These are phyloP conservation scores for Pyrus bretschneideri DNA, from an alignment of 306 rosid species.

Conservation along the genomic window DNA sequence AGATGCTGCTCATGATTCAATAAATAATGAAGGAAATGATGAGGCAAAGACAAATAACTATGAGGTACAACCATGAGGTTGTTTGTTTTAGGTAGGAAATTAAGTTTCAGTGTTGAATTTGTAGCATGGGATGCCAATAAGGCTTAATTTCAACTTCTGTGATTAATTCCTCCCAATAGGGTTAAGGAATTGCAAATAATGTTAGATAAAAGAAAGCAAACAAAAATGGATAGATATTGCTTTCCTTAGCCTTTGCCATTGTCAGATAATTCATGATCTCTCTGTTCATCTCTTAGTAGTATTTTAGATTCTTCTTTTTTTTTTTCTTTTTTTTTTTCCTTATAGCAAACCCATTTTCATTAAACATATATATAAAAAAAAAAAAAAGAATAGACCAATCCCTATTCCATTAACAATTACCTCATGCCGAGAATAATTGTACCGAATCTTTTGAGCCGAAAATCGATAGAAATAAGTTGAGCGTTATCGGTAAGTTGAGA, in stretches of 20 bases:
- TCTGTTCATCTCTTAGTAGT: background rate
- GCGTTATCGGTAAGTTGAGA: too few relatives aligned
- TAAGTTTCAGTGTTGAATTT: background rate
- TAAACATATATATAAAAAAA: too few relatives aligned
- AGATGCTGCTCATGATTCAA: background rate
- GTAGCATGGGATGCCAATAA: background rate
- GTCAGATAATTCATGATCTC: background rate
- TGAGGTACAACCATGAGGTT: background rate
- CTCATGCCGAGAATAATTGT: too few relatives aligned
- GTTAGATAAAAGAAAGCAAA: background rate
- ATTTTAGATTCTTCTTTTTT: background rate
- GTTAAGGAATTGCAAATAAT: background rate
- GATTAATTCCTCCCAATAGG: background rate
- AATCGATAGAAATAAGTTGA: too few relatives aligned
- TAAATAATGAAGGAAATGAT: background rate
- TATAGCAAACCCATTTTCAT: too few relatives aligned
- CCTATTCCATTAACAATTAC: too few relatives aligned
- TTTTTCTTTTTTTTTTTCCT: background rate
- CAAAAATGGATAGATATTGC: background rate
- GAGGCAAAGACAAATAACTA: background rate
- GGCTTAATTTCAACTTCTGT: background rate
- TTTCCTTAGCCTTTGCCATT: background rate
- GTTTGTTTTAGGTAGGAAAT: conserved; percentile 2
- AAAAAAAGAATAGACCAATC: too few relatives aligned
- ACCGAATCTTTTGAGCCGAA: too few relatives aligned